These are phyloP conservation scores for Rutstroemia sp. DNA, from an alignment of 2,329 filamentous ascomycete species.

Conservation along the genomic window DNA sequence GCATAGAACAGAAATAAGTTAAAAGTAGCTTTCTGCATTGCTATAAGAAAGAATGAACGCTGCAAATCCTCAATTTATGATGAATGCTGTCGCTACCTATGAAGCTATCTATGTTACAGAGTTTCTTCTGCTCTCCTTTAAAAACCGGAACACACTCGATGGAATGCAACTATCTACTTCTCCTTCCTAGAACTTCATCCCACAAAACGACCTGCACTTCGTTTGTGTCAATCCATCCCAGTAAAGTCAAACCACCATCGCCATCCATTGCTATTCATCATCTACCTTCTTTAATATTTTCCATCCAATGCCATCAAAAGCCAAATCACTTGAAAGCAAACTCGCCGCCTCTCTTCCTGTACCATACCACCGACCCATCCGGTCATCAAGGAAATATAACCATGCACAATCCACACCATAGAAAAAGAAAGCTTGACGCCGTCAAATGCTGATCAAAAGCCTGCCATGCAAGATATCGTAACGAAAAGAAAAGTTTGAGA, in stretches of 20 bases:
- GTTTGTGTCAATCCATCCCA: conserved; percentile 12
- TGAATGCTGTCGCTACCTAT: neutral
- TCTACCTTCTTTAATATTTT: neutral
- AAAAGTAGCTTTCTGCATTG: neutral
- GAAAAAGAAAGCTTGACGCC: conserved; percentile 21
- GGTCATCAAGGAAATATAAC: conserved; percentile 2
- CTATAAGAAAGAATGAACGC: neutral
- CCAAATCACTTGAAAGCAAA: conserved; percentile 6
- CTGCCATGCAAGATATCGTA: conserved; percentile 24
- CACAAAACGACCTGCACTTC: conserved; percentile 33
- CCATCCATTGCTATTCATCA: neutral
- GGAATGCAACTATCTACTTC: neutral
- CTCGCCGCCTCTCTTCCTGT: neutral
- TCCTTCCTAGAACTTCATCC: neutral
- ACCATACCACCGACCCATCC: too few species aligned
- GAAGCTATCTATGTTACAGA: conserved; percentile 6
- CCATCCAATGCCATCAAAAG: conserved; percentile 8
- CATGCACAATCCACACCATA: conserved; percentile 19
- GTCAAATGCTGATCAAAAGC: conserved; percentile 29
- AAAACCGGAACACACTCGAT: too few species aligned
- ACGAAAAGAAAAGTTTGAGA: conserved; percentile 13
- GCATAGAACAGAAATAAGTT: too few species aligned
- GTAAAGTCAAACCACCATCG: conserved; percentile 10
- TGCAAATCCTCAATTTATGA: conserved; percentile 1
- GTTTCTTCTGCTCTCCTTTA: neutral